phyloP scores from a whole-genome alignment of 2,329 filamentous ascomycete species.

The Fusarium miscanthi region DNA sequence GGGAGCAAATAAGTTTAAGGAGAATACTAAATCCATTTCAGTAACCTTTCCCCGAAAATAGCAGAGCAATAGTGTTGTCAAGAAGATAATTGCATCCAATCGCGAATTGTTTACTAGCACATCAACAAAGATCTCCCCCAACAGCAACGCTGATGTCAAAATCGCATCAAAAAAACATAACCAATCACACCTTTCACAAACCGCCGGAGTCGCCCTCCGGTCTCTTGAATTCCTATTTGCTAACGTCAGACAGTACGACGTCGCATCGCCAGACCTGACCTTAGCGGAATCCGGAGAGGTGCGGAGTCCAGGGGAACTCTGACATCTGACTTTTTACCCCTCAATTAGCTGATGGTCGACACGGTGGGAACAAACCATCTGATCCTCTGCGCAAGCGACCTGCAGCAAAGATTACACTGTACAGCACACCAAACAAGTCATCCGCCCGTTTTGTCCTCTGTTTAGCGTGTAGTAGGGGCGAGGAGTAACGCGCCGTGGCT shows the following conservation, averaged over 20 bases:
- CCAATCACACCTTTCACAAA: neutral
- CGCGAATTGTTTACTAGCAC: neutral
- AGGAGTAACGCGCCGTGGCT: slow-evolving; percentile 8
- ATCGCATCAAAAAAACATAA: neutral
- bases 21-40: neutral
- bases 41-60: fast-evolving
- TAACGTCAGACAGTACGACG: neutral
- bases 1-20: neutral
- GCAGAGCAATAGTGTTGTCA: neutral
- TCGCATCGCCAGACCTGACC: neutral
- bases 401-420: neutral
- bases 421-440: neutral
- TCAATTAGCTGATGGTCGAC: neutral
- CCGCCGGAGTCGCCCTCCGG: neutral
- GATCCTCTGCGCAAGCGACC: neutral
- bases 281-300: neutral
- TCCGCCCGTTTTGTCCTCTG: neutral
- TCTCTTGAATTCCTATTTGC: neutral
- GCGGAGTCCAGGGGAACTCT: neutral
- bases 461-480: neutral
- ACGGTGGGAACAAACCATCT: neutral
- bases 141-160: neutral
- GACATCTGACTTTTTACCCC: neutral
- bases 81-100: neutral
- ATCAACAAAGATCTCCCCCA: neutral